phyloP scores from a whole-genome alignment of 2,329 filamentous ascomycete genomes.

The Camptophora hylomeconis region DNA sequence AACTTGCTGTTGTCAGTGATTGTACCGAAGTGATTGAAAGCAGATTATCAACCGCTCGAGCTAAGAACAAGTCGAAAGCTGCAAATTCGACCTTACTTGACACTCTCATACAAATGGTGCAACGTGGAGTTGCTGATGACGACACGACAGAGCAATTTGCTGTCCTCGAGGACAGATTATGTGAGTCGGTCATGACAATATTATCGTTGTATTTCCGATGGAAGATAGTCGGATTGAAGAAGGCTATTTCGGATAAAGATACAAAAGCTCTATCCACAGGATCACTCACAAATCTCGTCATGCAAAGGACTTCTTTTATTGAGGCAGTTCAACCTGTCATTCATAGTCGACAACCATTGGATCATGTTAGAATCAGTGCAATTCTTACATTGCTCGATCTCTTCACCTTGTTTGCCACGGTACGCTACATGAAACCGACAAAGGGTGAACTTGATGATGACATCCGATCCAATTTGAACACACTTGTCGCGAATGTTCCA shows the following conservation, averaged over 20 bases:
- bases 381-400: constrained; percentile 70
- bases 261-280: constrained; percentile 46
- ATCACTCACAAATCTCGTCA: constrained; percentile 56
- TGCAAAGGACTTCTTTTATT: constrained; percentile 41
- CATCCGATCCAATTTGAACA: constrained; percentile 42
- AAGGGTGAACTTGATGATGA: constrained; percentile 24
- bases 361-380: constrained; percentile 64
- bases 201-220: constrained; percentile 90
- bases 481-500: constrained; percentile 57
- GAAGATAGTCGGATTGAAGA: constrained; percentile 56
- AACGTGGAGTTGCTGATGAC: constrained; percentile 54
- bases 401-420: constrained; percentile 63
- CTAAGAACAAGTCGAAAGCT: constrained; percentile 30
- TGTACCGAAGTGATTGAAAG: constrained; percentile 64
- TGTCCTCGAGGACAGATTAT: constrained; percentile 65
- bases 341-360: constrained; percentile 45
- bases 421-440: constrained; percentile 39
- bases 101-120: constrained; percentile 58
- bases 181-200: constrained; percentile 61
- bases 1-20: constrained; percentile 66
- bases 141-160: constrained; percentile 57
- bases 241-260: constrained; percentile 40
- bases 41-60: constrained; percentile 23
- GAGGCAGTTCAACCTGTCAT: constrained; percentile 37
- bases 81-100: constrained; percentile 38